phyloP scores from a whole-genome alignment of 768 basidiomycete species.

The Pisolithus marmoratus region DNA sequence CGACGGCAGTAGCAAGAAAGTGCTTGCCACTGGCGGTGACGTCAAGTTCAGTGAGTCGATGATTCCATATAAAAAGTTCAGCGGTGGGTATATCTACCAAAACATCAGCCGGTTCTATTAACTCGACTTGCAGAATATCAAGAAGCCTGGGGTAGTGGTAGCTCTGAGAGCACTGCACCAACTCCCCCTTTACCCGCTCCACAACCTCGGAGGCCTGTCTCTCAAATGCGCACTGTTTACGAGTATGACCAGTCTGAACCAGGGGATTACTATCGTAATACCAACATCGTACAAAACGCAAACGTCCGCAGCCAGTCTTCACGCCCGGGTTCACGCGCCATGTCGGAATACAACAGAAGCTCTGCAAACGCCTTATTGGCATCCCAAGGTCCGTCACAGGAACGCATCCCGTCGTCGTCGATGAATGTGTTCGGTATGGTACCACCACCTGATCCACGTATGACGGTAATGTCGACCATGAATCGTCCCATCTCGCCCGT shows the following conservation, averaged over 20 bases:
- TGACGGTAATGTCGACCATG: constrained; percentile 43
- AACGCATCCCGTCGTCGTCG: constrained; percentile 32
- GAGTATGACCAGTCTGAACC: constrained; percentile 34
- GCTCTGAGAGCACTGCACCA: constrained; percentile 35
- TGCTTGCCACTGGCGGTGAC: constrained; percentile 47
- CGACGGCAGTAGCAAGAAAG: constrained; percentile 62
- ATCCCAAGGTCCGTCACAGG: constrained; percentile 31
- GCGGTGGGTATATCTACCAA: constrained; percentile 38
- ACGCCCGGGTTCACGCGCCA: constrained; percentile 27
- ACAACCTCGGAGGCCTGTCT: constrained; percentile 31
- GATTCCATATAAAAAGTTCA: constrained; percentile 72
- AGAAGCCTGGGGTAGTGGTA: constrained; percentile 48
- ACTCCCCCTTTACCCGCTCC: constrained; percentile 27
- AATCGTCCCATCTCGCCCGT: constrained; percentile 30
- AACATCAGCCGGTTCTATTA: background rate
- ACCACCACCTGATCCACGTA: constrained; percentile 41
- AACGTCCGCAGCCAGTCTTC: constrained; percentile 23
- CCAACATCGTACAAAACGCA: constrained; percentile 34
- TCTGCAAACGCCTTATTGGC: constrained; percentile 16
- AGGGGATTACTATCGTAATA: constrained; percentile 59
- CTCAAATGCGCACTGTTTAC: constrained; percentile 41
- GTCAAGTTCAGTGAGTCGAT: constrained; percentile 72
- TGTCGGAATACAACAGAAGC: constrained; percentile 27
- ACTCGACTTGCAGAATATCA: constrained; percentile 48
- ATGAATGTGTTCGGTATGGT: constrained; percentile 34